Percentiles rank a stretch among this genome's conserved stretches.
These are phyloP conservation scores for Nannizzia gypsea DNA, from an alignment of 2,329 filamentous ascomycete genomes.

Conservation along the genomic window DNA sequence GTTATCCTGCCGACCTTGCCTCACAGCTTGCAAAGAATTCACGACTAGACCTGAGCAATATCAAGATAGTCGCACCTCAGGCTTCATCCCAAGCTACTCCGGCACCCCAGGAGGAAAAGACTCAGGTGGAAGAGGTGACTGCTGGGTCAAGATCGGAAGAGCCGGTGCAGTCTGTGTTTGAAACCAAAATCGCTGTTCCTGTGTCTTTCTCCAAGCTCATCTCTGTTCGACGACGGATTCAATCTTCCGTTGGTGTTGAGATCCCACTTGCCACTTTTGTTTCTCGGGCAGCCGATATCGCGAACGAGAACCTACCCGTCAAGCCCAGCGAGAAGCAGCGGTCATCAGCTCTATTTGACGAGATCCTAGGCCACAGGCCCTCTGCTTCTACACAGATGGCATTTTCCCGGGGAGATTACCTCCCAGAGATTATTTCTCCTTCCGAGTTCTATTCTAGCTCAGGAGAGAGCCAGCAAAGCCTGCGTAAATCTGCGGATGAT, in stretches of 20 bases:
- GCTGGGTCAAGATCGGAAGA: slow-evolving; percentile 20
- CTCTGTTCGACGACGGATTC: slow-evolving; percentile 68
- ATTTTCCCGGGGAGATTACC: slow-evolving; percentile 49
- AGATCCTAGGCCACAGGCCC: slow-evolving; percentile 60
- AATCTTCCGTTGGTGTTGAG: slow-evolving; percentile 63
- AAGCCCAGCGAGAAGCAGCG: slow-evolving; percentile 39
- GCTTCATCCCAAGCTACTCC: slow-evolving; percentile 20
- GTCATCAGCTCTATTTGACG: slow-evolving; percentile 74
- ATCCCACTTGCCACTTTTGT: slow-evolving; percentile 81
- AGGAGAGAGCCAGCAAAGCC: slow-evolving; percentile 10
- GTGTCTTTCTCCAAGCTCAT: slow-evolving; percentile 69
- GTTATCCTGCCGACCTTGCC: slow-evolving; percentile 60
- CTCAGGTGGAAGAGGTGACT: slow-evolving; percentile 16
- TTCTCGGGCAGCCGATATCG: slow-evolving; percentile 68
- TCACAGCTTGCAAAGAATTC: slow-evolving; percentile 60
- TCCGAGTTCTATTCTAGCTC: slow-evolving; percentile 11
- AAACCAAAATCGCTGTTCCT: slow-evolving; percentile 52
- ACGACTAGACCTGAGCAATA: slow-evolving; percentile 89
- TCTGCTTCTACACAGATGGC: not conserved
- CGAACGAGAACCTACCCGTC: slow-evolving; percentile 63
- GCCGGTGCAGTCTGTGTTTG: slow-evolving; percentile 18
- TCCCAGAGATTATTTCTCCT: slow-evolving; percentile 57
- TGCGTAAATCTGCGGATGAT: slow-evolving; percentile 41
- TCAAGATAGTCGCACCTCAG: slow-evolving; percentile 57
- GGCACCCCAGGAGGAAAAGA: slow-evolving; percentile 19